Evolutionary conservation across 2,329 filamentous ascomycete species (phyloP).

Genomic region (Elsinoe ampelina): DNA sequence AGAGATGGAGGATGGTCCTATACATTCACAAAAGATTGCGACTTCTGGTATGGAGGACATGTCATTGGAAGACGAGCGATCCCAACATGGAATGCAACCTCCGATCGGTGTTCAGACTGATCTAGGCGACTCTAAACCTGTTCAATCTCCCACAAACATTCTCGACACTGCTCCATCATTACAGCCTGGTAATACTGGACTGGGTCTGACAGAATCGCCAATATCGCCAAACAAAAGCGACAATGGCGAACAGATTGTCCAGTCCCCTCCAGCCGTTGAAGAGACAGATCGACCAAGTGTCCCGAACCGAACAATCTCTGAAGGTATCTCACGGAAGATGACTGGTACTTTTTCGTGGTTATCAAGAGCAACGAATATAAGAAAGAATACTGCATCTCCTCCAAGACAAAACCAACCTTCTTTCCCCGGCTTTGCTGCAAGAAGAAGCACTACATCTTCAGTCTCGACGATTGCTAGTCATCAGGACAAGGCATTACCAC

Average conservation of each 20-base stretch:
- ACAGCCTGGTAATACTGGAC: not conserved
- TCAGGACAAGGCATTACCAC: constrained; percentile 67
- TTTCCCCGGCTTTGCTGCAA: constrained; percentile 23
- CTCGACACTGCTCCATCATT: constrained; percentile 9
- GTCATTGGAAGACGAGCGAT: constrained; percentile 6
- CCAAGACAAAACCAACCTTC: constrained; percentile 27
- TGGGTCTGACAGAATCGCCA: not conserved
- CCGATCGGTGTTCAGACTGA: constrained; percentile 1
- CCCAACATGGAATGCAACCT: not conserved
- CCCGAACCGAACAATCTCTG: constrained; percentile 11
- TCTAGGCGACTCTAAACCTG: not conserved
- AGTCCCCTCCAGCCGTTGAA: constrained; percentile 3
- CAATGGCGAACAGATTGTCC: constrained; percentile 4
- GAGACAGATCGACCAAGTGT: constrained; percentile 7
- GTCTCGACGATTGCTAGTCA: constrained; percentile 71
- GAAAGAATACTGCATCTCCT: constrained; percentile 48
- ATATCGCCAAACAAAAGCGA: not conserved
- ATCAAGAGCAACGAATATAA: constrained; percentile 52
- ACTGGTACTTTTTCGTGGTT: constrained; percentile 85
- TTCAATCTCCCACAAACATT: not conserved
- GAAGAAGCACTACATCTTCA: constrained; percentile 72
- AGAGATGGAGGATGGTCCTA: not conserved
- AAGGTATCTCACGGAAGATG: constrained; percentile 51
- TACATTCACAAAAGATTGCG: constrained; percentile 10
- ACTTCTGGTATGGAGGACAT: constrained; percentile 2